These are phyloP conservation scores for Apiotrichum domesticum DNA, from an alignment of 1,284 basidiomycete genomes.

Conservation along the genomic window DNA sequence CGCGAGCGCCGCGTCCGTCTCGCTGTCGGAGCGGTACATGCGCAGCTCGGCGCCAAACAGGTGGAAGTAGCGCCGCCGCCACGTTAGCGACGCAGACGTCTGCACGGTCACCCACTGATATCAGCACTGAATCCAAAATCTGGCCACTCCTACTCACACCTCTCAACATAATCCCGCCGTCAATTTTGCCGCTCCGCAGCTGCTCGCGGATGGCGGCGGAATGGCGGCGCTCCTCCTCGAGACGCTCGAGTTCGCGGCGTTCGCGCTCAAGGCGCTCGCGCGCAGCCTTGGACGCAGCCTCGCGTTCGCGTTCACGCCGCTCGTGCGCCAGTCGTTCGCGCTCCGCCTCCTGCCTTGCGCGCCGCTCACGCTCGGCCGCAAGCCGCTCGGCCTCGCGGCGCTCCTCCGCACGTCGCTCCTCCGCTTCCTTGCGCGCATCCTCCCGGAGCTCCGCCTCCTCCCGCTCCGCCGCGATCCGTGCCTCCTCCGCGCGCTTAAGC, in stretches of 20 bases:
- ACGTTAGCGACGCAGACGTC: slow-evolving; percentile 29
- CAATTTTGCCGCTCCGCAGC: slow-evolving; percentile 9
- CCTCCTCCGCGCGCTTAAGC: neutral
- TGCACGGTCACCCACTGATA: slow-evolving; percentile 41
- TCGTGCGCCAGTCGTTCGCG: slow-evolving; percentile 12
- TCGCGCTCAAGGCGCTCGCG: slow-evolving; percentile 2
- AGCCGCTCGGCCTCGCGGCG: slow-evolving; percentile 3
- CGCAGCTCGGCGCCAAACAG: slow-evolving; percentile 26
- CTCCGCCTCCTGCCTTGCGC: neutral
- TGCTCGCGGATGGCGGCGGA: slow-evolving; percentile 6
- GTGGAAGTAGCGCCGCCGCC: slow-evolving; percentile 40
- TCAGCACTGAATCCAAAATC: neutral
- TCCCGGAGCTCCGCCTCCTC: slow-evolving; percentile 3
- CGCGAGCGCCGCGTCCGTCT: slow-evolving; percentile 3
- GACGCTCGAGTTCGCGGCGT: neutral
- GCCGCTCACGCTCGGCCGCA: neutral
- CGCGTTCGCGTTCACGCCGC: slow-evolving; percentile 3
- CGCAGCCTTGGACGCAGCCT: neutral
- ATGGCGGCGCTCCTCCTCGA: neutral
- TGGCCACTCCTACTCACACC: slow-evolving; percentile 28
- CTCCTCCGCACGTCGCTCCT: neutral
- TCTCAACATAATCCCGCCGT: slow-evolving; percentile 38
- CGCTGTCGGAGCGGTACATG: slow-evolving; percentile 28
- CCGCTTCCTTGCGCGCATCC: neutral
- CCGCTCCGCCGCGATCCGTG: neutral